Percentiles rank a stretch among this genome's conserved stretches.
Conservation (phyloP, 2,329 filamentous ascomycete species). For the Metarhizium brunneum region DNA sequence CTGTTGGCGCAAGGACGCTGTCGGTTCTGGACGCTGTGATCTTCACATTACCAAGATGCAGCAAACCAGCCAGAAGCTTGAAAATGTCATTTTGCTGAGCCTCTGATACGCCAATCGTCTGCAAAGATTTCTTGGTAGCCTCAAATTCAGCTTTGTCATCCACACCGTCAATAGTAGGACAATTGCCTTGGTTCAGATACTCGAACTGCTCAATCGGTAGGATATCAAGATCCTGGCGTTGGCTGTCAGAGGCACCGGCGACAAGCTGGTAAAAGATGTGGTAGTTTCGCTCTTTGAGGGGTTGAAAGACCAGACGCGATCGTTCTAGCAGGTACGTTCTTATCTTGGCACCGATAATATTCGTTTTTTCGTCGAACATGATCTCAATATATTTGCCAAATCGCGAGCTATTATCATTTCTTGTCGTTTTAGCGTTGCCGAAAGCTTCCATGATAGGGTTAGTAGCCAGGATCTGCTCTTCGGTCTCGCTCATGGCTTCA, state of each 20-base stretch:
- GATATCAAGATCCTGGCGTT: conserved; percentile 71
- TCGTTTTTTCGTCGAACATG: conserved; percentile 91
- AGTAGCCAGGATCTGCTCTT: conserved; percentile 95
- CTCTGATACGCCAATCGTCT: conserved; percentile 74
- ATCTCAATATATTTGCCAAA: conserved; percentile 99
- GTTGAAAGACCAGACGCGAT: conserved; percentile 93
- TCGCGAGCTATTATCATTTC: conserved; percentile 97
- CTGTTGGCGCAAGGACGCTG: conserved; percentile 69
- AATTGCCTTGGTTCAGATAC: conserved; percentile 91
- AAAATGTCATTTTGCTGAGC: conserved; percentile 78
- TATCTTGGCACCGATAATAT: conserved; percentile 97
- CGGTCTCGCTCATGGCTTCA: conserved; percentile 89
- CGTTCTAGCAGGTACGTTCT: conserved; percentile 91
- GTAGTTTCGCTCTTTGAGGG: conserved; percentile 95
- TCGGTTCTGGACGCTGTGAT: conserved; percentile 86
- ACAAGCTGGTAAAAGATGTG: conserved; percentile 98
- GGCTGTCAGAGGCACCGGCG: conserved; percentile 76
- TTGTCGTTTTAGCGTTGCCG: conserved; percentile 98
- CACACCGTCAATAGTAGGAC: conserved; percentile 84
- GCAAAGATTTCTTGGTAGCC: conserved; percentile 76
- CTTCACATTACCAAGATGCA: conserved; percentile 95
- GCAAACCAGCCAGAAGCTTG: conserved; percentile 76
- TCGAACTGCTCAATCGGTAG: conserved; percentile 83
- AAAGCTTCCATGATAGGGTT: conserved; percentile 99
- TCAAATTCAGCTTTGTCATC: conserved; percentile 93